phyloP scores from a whole-genome alignment of 2,329 filamentous ascomycete genomes.

The Meredithiella fracta region DNA sequence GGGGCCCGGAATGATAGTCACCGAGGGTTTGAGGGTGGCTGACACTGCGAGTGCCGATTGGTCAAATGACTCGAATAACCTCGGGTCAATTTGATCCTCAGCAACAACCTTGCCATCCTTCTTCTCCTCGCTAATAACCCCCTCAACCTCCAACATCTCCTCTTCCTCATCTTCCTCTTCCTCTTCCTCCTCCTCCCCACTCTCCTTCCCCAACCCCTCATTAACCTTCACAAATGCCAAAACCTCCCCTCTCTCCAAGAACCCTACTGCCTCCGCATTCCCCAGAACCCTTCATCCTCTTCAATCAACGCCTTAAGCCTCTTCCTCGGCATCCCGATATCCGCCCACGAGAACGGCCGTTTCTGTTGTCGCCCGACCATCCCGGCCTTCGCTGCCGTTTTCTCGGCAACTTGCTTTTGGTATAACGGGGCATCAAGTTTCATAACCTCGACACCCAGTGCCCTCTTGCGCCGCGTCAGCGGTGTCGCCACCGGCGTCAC shows the following conservation, averaged over 20 bases:
- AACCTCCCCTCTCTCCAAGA: slow-evolving; percentile 7
- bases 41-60: neutral
- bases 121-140: neutral
- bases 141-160: neutral
- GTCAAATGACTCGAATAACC: slow-evolving; percentile 4
- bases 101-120: neutral
- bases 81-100: slow-evolving; percentile 9
- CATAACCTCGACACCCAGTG: slow-evolving; percentile 25
- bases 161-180: neutral
- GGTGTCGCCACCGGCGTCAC: slow-evolving; percentile 1
- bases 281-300: slow-evolving; percentile 12
- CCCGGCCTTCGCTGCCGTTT: slow-evolving; percentile 3
- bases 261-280: slow-evolving; percentile 11
- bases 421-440: slow-evolving; percentile 36
- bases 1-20: too few species aligned
- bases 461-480: slow-evolving; percentile 10
- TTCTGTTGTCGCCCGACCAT: slow-evolving; percentile 6
- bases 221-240: slow-evolving; percentile 13
- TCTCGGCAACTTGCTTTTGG: slow-evolving; percentile 20
- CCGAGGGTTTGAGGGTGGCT: neutral
- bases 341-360: slow-evolving; percentile 11
- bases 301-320: slow-evolving; percentile 11
- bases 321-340: slow-evolving; percentile 11
- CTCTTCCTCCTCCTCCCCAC: neutral
- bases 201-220: slow-evolving; percentile 7